A percentile compares a stretch with the other conserved stretches of the same genome.
Conservation (phyloP, 73 alveolate species). For the Symbiodinium natans region DNA sequence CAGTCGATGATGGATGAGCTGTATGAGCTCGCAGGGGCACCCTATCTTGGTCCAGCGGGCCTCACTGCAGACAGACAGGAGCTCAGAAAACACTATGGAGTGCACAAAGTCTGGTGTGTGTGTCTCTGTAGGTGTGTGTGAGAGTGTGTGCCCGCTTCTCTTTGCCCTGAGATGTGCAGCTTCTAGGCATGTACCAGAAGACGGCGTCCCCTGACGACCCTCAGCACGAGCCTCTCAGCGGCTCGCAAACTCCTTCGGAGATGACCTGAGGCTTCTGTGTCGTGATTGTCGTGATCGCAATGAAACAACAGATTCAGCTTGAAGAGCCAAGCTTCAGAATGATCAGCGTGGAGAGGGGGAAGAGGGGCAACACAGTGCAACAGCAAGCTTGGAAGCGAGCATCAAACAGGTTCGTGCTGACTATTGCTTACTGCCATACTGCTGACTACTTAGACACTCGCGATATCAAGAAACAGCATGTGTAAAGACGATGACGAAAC, state of each 20-base stretch:
- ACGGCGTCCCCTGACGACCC: conserved; percentile 75
- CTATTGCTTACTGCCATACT: too few relatives aligned
- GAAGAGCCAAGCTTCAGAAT: not conserved
- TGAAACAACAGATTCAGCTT: too few relatives aligned
- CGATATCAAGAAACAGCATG: too few relatives aligned
- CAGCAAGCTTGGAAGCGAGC: too few relatives aligned
- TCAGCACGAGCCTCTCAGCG: conserved; percentile 42
- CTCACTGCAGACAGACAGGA: conserved; percentile 39
- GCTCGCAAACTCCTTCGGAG: conserved; percentile 57
- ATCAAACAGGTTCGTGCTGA: too few relatives aligned
- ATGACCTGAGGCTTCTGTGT: conserved; percentile 5
- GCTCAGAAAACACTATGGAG: not conserved
- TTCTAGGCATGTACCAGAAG: not conserved
- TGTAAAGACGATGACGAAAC: too few relatives aligned
- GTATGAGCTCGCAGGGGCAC: conserved; percentile 37
- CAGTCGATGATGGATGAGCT: conserved; percentile 71
- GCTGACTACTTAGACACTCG: too few relatives aligned
- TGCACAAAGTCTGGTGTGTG: not conserved
- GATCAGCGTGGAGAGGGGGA: too few relatives aligned
- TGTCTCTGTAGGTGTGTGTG: not conserved
- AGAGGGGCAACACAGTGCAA: too few relatives aligned
- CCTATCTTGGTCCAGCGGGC: not conserved
- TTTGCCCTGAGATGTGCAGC: too few relatives aligned
- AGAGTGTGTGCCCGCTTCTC: not conserved
- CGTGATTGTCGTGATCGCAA: not conserved